These are phyloP conservation scores for Ophiostoma montium DNA, from an alignment of 2,329 filamentous ascomycete genomes.

Conservation along the genomic window DNA sequence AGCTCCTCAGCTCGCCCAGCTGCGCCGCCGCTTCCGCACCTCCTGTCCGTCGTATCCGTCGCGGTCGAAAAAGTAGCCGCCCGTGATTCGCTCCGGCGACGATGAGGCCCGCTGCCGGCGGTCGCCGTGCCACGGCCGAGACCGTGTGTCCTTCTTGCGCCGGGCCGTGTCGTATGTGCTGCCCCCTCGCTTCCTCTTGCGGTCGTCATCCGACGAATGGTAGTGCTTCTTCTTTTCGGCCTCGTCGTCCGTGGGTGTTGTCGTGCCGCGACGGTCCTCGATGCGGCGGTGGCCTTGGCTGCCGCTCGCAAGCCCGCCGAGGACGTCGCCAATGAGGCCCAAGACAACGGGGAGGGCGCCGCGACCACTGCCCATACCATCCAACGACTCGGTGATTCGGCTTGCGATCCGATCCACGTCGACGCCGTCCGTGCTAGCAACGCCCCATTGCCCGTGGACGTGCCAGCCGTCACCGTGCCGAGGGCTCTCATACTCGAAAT, in stretches of 20 bases:
- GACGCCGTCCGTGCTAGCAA: slow-evolving; percentile 29
- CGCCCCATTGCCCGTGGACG: slow-evolving; percentile 29
- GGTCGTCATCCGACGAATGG: slow-evolving; percentile 9
- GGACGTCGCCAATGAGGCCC: slow-evolving; percentile 17
- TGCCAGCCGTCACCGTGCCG: slow-evolving; percentile 18
- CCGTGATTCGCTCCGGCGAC: not conserved
- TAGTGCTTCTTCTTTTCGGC: not conserved
- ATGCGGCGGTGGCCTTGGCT: not conserved
- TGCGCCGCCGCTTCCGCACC: slow-evolving; percentile 8
- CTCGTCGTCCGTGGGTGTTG: not conserved
- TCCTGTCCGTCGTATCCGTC: not conserved
- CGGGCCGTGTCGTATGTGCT: not conserved
- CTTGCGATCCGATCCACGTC: slow-evolving; percentile 24
- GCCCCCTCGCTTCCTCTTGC: slow-evolving; percentile 6
- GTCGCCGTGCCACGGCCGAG: not conserved
- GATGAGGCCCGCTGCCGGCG: not conserved
- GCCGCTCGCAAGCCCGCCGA: slow-evolving; percentile 11
- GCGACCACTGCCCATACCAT: slow-evolving; percentile 8
- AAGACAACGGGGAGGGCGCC: slow-evolving; percentile 14
- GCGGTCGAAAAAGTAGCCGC: slow-evolving; percentile 2
- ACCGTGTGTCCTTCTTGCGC: not conserved
- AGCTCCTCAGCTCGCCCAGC: slow-evolving; percentile 6
- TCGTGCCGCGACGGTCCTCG: not conserved
- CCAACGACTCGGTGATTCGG: slow-evolving; percentile 19
- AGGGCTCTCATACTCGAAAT: slow-evolving; percentile 26